Percentiles rank a stretch among this genome's conserved stretches.
phyloP scores from a whole-genome alignment of 1,139 yeast species.

The Keqinozyma sinolaborantium region DNA sequence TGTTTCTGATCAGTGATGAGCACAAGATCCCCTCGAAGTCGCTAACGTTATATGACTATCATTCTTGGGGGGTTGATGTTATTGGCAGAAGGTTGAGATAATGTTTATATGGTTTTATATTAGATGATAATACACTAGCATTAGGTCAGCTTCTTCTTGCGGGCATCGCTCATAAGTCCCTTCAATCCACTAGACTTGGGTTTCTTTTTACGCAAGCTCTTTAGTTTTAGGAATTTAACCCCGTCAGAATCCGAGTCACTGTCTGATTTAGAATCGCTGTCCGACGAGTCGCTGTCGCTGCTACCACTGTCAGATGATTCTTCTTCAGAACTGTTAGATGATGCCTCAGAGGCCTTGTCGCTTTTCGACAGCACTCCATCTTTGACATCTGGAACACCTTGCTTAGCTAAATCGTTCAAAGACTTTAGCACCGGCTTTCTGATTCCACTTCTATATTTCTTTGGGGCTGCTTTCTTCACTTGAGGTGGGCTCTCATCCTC shows the following conservation, averaged over 20 bases:
- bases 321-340: neutral
- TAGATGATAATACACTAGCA: neutral
- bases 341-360: neutral
- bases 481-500: neutral
- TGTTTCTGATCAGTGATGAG: conserved; percentile 23
- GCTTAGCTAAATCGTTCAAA: conserved; percentile 50
- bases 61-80: conserved; percentile 25
- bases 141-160: conserved; percentile 6
- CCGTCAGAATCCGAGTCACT: conserved; percentile 14
- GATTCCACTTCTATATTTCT: conserved; percentile 1
- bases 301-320: conserved; percentile 16
- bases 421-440: conserved; percentile 41
- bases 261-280: conserved; percentile 12
- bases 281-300: conserved; percentile 16
- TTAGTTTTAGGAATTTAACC: conserved; percentile 14
- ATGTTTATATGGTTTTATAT: neutral
- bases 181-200: conserved; percentile 43
- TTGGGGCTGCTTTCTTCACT: neutral
- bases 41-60: conserved; percentile 16
- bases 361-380: conserved; percentile 25
- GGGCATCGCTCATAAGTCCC: conserved; percentile 51
- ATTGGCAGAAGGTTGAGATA: conserved; percentile 17
- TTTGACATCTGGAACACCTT: conserved; percentile 63
- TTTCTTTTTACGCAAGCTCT: conserved; percentile 26
- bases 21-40: conserved; percentile 11